Conservation (phyloP, 169 alveolate genomes). For the Fabrea salina region DNA sequence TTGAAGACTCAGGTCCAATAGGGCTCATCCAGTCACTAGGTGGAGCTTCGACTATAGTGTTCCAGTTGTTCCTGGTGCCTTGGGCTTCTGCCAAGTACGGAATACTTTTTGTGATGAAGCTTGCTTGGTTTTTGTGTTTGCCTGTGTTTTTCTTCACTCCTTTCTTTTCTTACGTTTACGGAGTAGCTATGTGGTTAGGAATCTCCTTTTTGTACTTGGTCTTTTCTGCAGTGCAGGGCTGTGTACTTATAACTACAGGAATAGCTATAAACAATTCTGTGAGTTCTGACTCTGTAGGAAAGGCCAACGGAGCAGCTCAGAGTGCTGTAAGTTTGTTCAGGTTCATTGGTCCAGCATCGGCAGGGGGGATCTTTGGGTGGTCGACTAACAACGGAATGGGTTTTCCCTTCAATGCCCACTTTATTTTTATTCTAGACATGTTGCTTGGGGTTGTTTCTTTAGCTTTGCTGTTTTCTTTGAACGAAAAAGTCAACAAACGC, state of each 20-base stretch:
- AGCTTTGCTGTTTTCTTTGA: background rate
- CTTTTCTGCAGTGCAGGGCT: background rate
- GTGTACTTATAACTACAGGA: too few species aligned
- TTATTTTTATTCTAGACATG: background rate
- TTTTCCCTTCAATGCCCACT: background rate
- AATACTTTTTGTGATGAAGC: background rate
- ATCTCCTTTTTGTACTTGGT: background rate
- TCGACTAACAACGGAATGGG: background rate
- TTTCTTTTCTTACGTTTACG: background rate
- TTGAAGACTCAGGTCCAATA: background rate
- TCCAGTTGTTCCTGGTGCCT: background rate
- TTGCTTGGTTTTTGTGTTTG: background rate
- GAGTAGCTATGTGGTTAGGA: background rate
- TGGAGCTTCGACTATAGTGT: background rate
- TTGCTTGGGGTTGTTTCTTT: background rate
- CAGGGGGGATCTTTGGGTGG: background rate
- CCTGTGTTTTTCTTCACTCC: background rate
- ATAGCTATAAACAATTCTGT: constrained; percentile 9
- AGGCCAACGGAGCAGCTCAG: background rate
- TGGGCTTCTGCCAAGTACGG: background rate
- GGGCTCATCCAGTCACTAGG: background rate
- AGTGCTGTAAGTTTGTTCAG: background rate
- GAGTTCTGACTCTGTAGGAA: background rate
- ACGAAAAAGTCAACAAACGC: background rate
- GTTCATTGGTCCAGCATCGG: background rate